Evolutionary conservation across 768 basidiomycete genomes (phyloP), one percentile per base, ranked within the genome.

Genomic region (Omphalotus guepiniiformis): DNA sequence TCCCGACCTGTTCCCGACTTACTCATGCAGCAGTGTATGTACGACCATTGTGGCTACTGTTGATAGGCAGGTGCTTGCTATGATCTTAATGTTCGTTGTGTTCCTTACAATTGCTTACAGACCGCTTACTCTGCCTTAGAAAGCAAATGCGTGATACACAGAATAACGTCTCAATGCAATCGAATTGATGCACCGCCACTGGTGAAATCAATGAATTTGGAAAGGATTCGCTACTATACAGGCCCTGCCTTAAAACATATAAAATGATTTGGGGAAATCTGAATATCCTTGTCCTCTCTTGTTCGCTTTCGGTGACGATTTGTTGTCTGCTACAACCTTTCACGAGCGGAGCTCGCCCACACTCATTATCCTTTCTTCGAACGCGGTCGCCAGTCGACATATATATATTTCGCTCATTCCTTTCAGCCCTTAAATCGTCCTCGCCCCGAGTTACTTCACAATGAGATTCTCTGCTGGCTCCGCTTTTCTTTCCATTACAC

Each of bases 321-420:
- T 38, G 8, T 19, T 16, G 25, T 28, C 34, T 32, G 9, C n/a
- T n/a, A 12, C n/a, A 21, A 34, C n/a, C 32, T n/a, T n/a, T 47
- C 22, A 6, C 16, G 45, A 47, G 45, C 45, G 8, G 45, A 22
- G 45, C 45, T 47, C 45, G 35, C 16, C 8, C 32, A 47, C 45
- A n/a, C 28, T 38, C 45, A 7, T 47, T 47, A 8, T 21, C 23
- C 29, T n/a, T 30, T 6, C 15, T 15, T 23, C 8, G 15, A 40
- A 8, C 6, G 18, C 25, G 4, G 22, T 12, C 27, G 25, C 40
- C 8, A 27, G 30, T 32, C 30, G 30, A 32, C 30, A 32, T n/a
- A 9, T 9, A 9, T 32, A 9, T 32, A 9, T 32, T n/a, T n/a
- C n/a, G n/a, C n/a, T n/a, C 7, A 9, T 25, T 19, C 15, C 23